phyloP scores from a whole-genome alignment of 2,329 filamentous ascomycete genomes.

The Pseudogymnoascus sp. region DNA sequence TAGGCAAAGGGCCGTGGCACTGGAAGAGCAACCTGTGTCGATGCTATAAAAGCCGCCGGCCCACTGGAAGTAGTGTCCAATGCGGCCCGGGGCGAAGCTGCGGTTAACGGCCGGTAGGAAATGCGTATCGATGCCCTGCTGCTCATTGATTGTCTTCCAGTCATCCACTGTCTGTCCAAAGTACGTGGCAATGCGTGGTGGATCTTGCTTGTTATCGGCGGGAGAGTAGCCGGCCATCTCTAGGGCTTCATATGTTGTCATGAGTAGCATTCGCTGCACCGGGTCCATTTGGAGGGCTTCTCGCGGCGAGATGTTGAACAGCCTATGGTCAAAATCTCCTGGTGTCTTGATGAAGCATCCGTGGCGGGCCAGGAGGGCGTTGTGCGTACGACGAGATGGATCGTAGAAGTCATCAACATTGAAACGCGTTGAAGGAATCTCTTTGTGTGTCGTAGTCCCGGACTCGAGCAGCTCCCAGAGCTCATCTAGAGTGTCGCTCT shows the following conservation, averaged over 20 bases:
- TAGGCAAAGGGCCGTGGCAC: constrained; percentile 61
- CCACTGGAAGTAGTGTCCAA: constrained; percentile 73
- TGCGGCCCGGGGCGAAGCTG: constrained; percentile 44
- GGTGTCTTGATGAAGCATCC: constrained; percentile 64
- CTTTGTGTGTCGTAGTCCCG: constrained; percentile 60
- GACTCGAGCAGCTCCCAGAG: constrained; percentile 45
- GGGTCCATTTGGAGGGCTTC: constrained; percentile 72
- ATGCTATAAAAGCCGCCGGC: constrained; percentile 62
- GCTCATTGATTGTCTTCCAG: constrained; percentile 10
- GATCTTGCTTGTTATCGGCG: constrained; percentile 68
- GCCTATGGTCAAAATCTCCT: constrained; percentile 64
- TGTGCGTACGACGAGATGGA: constrained; percentile 58
- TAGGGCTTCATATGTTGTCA: constrained; percentile 68
- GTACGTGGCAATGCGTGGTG: constrained; percentile 32
- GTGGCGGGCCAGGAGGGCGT: constrained; percentile 64
- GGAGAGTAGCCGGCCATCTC: constrained; percentile 70
- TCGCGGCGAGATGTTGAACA: constrained; percentile 77
- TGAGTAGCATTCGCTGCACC: constrained; percentile 64
- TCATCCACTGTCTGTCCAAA: constrained; percentile 10
- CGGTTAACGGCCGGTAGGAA: constrained; percentile 38
- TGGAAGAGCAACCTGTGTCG: constrained; percentile 73
- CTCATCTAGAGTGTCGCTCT: constrained; percentile 24
- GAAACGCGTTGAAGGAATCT: constrained; percentile 56
- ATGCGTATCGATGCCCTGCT: constrained; percentile 26
- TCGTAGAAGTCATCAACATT: constrained; percentile 61